These are phyloP conservation scores for Saccharomyces hybrid DNA, from an alignment of 1,139 yeast species.

Conservation along the genomic window DNA sequence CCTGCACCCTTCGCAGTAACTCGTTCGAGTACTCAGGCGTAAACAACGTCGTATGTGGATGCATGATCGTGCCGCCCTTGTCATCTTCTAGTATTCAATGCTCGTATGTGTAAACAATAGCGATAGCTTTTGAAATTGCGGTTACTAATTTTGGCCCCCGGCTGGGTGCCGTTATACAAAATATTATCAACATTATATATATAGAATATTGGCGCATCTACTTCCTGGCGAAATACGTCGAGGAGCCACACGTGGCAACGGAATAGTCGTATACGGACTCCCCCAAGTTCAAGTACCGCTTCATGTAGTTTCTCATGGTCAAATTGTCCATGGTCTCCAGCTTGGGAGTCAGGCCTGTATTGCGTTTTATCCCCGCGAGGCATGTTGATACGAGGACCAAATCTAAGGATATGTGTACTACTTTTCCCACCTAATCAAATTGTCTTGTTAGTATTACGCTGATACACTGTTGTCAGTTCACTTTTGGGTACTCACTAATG, in stretches of 20 bases:
- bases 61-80: not conserved
- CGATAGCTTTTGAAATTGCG: not conserved
- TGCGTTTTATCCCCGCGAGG: conserved; percentile 82
- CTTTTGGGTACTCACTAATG: conserved; percentile 6
- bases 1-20: conserved; percentile 26
- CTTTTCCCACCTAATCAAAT: conserved; percentile 43
- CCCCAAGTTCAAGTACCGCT: conserved; percentile 70
- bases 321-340: conserved; percentile 35
- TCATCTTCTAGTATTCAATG: not conserved
- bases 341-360: conserved; percentile 67
- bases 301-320: conserved; percentile 51
- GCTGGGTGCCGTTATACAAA: conserved; percentile 1
- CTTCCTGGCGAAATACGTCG: conserved; percentile 63
- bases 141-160: not conserved
- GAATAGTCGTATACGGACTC: conserved; percentile 73
- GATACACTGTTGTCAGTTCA: not conserved
- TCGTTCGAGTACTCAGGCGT: conserved; percentile 37
- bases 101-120: conserved; percentile 1
- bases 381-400: conserved; percentile 71
- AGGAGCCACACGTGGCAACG: conserved; percentile 62
- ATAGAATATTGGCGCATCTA: too few relatives aligned
- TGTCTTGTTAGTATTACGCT: not conserved
- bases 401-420: conserved; percentile 64
- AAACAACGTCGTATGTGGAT: conserved; percentile 12
- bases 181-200: not conserved